These are phyloP conservation scores for Mallotus nudiflorus DNA, from an alignment of 345 rosid genomes.

Conservation along the genomic window DNA sequence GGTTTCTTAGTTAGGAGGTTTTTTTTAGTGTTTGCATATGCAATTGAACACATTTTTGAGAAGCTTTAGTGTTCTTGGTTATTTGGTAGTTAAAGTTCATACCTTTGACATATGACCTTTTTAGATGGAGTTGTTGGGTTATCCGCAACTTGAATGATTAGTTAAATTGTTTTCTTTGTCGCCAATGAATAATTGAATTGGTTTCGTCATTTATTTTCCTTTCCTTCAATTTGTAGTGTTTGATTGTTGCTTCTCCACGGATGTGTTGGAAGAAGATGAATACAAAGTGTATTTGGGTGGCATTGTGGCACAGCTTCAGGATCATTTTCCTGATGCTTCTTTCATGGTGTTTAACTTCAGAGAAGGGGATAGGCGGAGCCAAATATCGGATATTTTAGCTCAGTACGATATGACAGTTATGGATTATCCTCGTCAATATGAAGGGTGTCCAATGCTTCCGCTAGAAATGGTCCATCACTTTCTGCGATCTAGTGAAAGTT, in stretches of 20 bases:
- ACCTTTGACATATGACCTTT: background rate
- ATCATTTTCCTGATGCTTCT: slow-evolving; percentile 89
- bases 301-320: slow-evolving; percentile 93
- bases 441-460: slow-evolving; percentile 82
- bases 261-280: slow-evolving; percentile 90
- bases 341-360: slow-evolving; percentile 97
- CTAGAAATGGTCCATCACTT: slow-evolving; percentile 95
- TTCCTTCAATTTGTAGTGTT: slow-evolving; percentile 67
- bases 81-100: background rate
- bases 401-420: slow-evolving; percentile 95
- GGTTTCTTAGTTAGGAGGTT: background rate
- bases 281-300: slow-evolving; percentile 89
- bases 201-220: background rate
- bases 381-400: slow-evolving; percentile 77
- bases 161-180: background rate
- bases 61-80: background rate
- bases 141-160: no score
- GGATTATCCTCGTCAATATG: slow-evolving; percentile 96
- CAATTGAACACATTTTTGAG: background rate
- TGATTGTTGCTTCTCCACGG: slow-evolving; percentile 98
- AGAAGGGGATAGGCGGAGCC: slow-evolving; percentile 93
- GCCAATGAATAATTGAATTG: background rate
- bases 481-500: slow-evolving; percentile 89
- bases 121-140: no score
- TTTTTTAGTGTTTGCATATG: background rate